A percentile compares a stretch with the other conserved stretches of the same genome.
phyloP scores from a whole-genome alignment of 176 grass and related monocot species.

The Secale cereale region DNA sequence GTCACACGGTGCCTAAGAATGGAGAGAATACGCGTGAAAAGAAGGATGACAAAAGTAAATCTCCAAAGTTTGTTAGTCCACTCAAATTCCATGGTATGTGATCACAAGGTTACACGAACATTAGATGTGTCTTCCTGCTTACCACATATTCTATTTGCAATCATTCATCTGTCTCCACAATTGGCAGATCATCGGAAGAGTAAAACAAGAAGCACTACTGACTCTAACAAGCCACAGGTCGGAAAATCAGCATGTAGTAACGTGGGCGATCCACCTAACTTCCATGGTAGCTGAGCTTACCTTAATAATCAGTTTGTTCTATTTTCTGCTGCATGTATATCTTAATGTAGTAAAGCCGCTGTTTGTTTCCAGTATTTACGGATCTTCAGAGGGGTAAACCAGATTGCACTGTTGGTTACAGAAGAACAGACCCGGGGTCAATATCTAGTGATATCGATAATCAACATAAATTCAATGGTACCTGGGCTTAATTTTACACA shows the following conservation, averaged over 20 bases:
- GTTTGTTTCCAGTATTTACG: neutral
- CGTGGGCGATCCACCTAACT: constrained; percentile 26
- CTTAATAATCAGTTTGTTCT: constrained; percentile 6
- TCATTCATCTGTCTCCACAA: constrained; percentile 12
- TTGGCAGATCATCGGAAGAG: constrained; percentile 30
- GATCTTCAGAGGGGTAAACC: constrained; percentile 8
- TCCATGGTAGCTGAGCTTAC: constrained; percentile 25
- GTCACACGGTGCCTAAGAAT: neutral
- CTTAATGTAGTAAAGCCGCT: neutral
- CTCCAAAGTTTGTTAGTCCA: constrained; percentile 47
- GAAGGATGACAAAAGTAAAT: neutral
- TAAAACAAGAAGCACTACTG: neutral
- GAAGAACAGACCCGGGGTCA: neutral
- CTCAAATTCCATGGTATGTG: constrained; percentile 31
- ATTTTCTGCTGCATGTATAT: neutral
- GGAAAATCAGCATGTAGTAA: constrained; percentile 21
- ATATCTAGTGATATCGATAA: neutral
- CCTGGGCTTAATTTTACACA: constrained; percentile 11
- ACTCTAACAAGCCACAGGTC: neutral
- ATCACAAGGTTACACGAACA: neutral
- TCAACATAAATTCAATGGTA: constrained; percentile 11
- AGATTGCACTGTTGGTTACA: neutral
- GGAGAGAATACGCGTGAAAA: constrained; percentile 27
- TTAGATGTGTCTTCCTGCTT: constrained; percentile 8
- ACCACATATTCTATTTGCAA: neutral